Evolutionary conservation across 2,329 filamentous ascomycete species (phyloP), one percentile per base, ranked within the genome.

Genomic region (Akanthomyces lecanii): DNA sequence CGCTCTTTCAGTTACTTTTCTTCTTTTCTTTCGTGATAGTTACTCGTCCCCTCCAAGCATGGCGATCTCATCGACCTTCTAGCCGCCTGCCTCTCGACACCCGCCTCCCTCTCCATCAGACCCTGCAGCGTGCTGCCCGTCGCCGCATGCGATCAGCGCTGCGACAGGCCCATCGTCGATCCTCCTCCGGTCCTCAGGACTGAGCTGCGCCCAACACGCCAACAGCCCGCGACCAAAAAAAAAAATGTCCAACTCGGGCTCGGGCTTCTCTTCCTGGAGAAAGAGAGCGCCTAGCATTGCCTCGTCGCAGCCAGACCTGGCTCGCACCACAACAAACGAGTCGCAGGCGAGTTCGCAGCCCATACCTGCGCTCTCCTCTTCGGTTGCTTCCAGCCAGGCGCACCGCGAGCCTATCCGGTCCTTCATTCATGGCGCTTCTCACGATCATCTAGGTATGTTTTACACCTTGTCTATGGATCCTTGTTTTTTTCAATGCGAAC

Each of bases 321-420:
- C 68, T 38, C 40, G 44, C 64, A 67, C 36, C 62, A 68, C 28
- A 63, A 66, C 53, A 65, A 44, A 64, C 36, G 64, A 66, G 25
- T 59, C 62, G 16, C 48, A 63, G 47, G 70, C 70, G 42, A 69
- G 67, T 51, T 64, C 62, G 2, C 53, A 63, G 40, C 61, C 68
- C 44, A 61, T 67, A n/a, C 64, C 67, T 28, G 67, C 65, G 36
- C 71, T 80, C 12, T 81, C 79, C 23, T 76, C 79, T 5, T 79
- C 77, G 21, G 71, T 72, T 44, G 71, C 69, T 62, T 75, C 75
- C 42, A 65, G 64, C 21, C 69, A 71, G 10, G 70, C 70, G 10
- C 80, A 87, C 71, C 81, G 84, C 72, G 88, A 89, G 65, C 89
- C 89, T 5, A 87, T 89, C 55, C 82, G 89, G 62, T 91, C 88